Evolutionary conservation across 2,329 filamentous ascomycete genomes (phyloP).

Genomic region (Colletotrichum chrysophilum): DNA sequence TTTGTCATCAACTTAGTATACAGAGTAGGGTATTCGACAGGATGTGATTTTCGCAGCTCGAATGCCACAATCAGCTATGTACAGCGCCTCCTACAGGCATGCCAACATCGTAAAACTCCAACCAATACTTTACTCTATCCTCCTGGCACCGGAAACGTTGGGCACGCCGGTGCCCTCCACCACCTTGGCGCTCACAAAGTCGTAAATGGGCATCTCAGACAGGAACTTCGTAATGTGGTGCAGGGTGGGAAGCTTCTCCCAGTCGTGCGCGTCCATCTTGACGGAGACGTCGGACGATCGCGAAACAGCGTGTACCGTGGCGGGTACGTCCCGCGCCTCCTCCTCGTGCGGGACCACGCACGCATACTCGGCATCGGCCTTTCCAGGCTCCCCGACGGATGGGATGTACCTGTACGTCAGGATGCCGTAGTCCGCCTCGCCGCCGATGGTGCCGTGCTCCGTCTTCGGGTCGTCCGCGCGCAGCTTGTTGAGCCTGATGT

Average conservation of each 20-base stretch:
- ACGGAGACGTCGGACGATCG: slow-evolving; percentile 46
- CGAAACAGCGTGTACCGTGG: slow-evolving; percentile 34
- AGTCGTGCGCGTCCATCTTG: slow-evolving; percentile 53
- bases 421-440: slow-evolving; percentile 47
- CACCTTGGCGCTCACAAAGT: slow-evolving; percentile 59
- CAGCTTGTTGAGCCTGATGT: slow-evolving; percentile 40
- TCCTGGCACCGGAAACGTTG: slow-evolving; percentile 39
- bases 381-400: slow-evolving; percentile 52
- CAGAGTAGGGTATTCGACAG: not conserved
- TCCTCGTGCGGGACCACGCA: slow-evolving; percentile 40
- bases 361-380: slow-evolving; percentile 60
- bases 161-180: slow-evolving; percentile 59
- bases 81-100: not conserved
- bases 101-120: not conserved
- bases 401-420: slow-evolving; percentile 65
- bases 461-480: slow-evolving; percentile 27
- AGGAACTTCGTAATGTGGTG: slow-evolving; percentile 61
- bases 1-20: not conserved
- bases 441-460: slow-evolving; percentile 26
- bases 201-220: slow-evolving; percentile 61
- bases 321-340: slow-evolving; percentile 34
- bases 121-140: not conserved
- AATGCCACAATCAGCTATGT: not conserved
- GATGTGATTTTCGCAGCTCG: not conserved
- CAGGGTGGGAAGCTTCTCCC: slow-evolving; percentile 62